These are phyloP conservation scores for Verticillium nonalfalfae DNA, from an alignment of 2,329 filamentous ascomycete genomes.

Conservation along the genomic window DNA sequence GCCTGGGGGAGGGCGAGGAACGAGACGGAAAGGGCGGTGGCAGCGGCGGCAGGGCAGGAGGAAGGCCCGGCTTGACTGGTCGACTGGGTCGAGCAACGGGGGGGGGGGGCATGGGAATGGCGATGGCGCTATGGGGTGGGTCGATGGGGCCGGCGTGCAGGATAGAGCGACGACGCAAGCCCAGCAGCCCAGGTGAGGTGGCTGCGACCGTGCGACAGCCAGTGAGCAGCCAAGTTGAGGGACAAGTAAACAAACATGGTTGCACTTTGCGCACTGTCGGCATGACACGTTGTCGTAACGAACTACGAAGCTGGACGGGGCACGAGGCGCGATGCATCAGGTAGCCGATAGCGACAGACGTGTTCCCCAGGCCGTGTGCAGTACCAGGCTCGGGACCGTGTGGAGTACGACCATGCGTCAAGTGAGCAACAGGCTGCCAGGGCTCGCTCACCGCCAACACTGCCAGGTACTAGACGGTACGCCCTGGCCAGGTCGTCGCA, in stretches of 20 bases:
- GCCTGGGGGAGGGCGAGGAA: conserved; percentile 5
- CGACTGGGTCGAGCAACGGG: conserved; percentile 7
- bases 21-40: background rate
- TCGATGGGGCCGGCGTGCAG: conserved; percentile 2
- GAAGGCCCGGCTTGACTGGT: background rate
- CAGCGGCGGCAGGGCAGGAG: background rate
- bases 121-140: conserved; percentile 5
- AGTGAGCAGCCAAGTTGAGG: background rate
- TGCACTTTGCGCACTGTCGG: background rate
- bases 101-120: conserved; percentile 5
- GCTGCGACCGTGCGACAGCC: background rate
- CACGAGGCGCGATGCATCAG: background rate
- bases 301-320: background rate
- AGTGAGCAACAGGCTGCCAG: background rate
- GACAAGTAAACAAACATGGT: background rate
- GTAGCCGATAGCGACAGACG: background rate
- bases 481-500: background rate
- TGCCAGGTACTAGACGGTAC: background rate
- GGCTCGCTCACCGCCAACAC: background rate
- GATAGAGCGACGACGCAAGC: background rate
- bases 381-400: background rate
- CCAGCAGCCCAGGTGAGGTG: background rate
- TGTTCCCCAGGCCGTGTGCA: background rate
- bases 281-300: background rate
- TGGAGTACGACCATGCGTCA: background rate